Base-by-base conservation (phyloP, 2,329 filamentous ascomycete genomes). In the Boeremia exigua region DNA sequence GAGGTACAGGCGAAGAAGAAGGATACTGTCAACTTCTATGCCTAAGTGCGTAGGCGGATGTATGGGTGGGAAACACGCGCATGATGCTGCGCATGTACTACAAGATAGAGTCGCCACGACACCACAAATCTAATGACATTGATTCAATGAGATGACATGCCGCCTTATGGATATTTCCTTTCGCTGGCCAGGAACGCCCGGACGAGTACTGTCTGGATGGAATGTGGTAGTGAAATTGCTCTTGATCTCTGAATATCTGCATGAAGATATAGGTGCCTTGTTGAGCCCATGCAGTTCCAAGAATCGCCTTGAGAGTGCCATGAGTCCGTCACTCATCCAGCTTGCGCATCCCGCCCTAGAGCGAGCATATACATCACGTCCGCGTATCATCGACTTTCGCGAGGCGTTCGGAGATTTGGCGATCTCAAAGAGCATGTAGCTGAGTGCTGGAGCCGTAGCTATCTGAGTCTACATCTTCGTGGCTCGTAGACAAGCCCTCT, bases 1-100 rank as follows among this genome's bases (percentile, higher is more conserved):
- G 95, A 99, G 79, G 95, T 99, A 68, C 92, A 75, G 66, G 73
- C 89, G 60, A 88, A 96, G 88, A 96, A 96, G 89, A 96, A 96
- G 86, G 92, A 96, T 75, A 85, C 81, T 44, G 77, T 80, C 72
- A 77, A 78, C 69, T 74, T 75, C 62, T 76, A 76, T 61, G 73
- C 73, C 47, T 77, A 75, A 63, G 49, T 45, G 38, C 47, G 44
- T 34, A n/a, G 14, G 28, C 51, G 28, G 51, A 37, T 61, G 55
- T 54, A 45, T 47, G 19, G 45, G 53, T 54, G 48, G 62, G 62
- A 63, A 66, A 67, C 67, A 64, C 63, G 48, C 52, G 56, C 54
- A 59, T 56, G 60, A 59, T 36, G 58, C 58, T 47, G 59, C 62
- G 61, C 63, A 59, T 73, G 69, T 74, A 74, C 63, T 69, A 70